A percentile compares a stretch with the other conserved stretches of the same genome.
Evolutionary conservation across 2,329 filamentous ascomycete genomes (phyloP).

Genomic region (Sclerotinia borealis): DNA sequence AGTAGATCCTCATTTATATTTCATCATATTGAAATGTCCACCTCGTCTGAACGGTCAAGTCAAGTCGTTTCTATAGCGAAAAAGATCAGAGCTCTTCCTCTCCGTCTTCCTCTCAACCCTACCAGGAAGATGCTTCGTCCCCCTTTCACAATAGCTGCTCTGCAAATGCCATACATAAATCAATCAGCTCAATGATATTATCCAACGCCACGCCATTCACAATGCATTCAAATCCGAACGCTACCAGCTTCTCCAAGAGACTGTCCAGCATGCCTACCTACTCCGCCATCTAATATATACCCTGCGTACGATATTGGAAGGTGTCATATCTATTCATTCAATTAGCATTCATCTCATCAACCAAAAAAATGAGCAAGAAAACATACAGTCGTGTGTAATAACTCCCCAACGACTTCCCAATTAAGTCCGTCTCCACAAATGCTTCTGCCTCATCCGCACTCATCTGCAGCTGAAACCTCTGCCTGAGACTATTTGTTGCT

Average conservation of each 20-base stretch:
- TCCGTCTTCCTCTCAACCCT: neutral
- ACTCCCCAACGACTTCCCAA: conserved; percentile 76
- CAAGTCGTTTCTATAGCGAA: neutral
- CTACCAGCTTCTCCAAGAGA: neutral
- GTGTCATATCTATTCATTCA: conserved; percentile 61
- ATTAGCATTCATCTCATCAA: neutral
- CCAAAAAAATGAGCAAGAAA: neutral
- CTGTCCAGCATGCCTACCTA: neutral
- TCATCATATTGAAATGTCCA: neutral
- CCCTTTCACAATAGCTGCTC: neutral
- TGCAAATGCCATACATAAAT: conserved; percentile 2
- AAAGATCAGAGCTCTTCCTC: neutral
- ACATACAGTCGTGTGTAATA: conserved; percentile 80
- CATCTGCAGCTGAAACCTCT: conserved; percentile 75
- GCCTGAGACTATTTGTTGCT: conserved; percentile 62
- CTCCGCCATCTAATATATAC: conserved; percentile 59
- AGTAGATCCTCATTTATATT: neutral
- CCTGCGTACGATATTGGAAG: conserved; percentile 82
- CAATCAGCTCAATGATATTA: conserved; percentile 7
- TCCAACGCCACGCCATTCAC: conserved; percentile 8
- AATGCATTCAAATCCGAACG: neutral
- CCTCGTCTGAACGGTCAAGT: neutral
- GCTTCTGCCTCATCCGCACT: conserved; percentile 75
- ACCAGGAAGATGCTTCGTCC: neutral
- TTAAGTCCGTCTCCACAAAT: conserved; percentile 73